Base-by-base conservation (phyloP, 139 green algal genomes). In the Parachlorella kessleri region DNA sequence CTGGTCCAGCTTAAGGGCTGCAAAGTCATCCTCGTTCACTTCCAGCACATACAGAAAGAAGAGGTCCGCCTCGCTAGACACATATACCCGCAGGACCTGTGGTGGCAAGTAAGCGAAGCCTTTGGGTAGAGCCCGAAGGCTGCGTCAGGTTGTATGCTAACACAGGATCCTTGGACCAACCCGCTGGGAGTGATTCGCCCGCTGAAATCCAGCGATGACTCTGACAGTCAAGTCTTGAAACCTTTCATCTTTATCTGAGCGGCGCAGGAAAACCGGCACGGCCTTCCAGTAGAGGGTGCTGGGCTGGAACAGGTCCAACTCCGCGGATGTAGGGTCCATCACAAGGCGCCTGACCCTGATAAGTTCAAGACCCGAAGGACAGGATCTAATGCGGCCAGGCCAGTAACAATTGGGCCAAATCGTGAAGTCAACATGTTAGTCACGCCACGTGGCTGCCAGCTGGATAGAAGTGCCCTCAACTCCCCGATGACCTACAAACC, bases 11-110 rank as follows among this genome's bases (percentile, higher is more conserved):
- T 96, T 96, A 1, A 99, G 76, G 28, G 72, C 78, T 66, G 92
- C 85, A 41, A 96, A 99, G 35, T 97, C 93, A 67, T 98, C 92
- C 87, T 98, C 95, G 33, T 73, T 92, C 23, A 98, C 89, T 55
- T 98, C 95, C 40, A 98, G 71, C 3, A 90, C 91, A 72, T 98
- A 92, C 67, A 98, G 80, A 64, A 96, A 91, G 55, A 84, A 83
- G 18, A 88, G 72, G 73, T 97, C 93, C 3, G 82, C 83, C 35
- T 97, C 94, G 75, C 85, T 94, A 26, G 90, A 94, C 1, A 97
- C 71, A 38, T 94, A 90, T 3, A 96, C 84, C 10, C 91, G 77
- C 39, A 98, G 82, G 6, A 93, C 88, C 86, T 94, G 86, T 33
- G 48, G 21, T 59, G 21, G 48, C 48, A 59, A 59, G 21, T n/a